These are phyloP conservation scores for Circinella umbellata DNA, from an alignment of 371 early-diverging fungal genomes.

Conservation along the genomic window DNA sequence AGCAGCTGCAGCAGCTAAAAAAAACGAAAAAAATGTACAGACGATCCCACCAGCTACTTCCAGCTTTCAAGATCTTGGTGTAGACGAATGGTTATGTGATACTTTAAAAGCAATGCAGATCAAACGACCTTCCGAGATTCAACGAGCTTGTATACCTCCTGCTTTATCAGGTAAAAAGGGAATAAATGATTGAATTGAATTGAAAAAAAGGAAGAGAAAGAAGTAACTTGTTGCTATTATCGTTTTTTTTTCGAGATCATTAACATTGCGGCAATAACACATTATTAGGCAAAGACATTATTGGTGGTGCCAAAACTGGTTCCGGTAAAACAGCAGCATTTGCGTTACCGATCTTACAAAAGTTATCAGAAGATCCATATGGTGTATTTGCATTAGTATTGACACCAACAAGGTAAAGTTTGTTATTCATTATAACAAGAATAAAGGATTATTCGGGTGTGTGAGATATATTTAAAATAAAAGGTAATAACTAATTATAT, in stretches of 20 bases:
- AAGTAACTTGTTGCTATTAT: too few species aligned
- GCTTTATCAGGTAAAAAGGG: slow-evolving; percentile 59
- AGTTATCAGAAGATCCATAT: slow-evolving; percentile 90
- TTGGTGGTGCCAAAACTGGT: slow-evolving; percentile 99
- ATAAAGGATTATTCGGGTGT: too few species aligned
- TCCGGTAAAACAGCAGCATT: slow-evolving; percentile 99
- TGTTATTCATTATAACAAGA: too few species aligned
- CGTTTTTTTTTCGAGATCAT: slow-evolving; percentile 9
- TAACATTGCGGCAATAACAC: not conserved
- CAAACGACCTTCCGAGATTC: slow-evolving; percentile 93
- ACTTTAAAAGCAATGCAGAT: slow-evolving; percentile 84
- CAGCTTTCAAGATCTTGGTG: slow-evolving; percentile 67
- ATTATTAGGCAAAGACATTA: slow-evolving; percentile 76
- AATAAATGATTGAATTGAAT: too few species aligned
- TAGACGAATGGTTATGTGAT: slow-evolving; percentile 83
- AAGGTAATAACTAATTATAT: too few species aligned
- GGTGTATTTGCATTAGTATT: slow-evolving; percentile 95
- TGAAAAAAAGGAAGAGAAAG: too few species aligned
- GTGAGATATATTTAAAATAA: too few species aligned
- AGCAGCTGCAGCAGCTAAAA: slow-evolving; percentile 17
- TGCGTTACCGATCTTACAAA: slow-evolving; percentile 96
- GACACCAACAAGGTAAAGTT: slow-evolving; percentile 90
- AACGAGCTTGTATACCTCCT: slow-evolving; percentile 83
- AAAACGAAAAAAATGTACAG: not conserved
- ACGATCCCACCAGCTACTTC: slow-evolving; percentile 17